Evolutionary conservation across 1,284 basidiomycete species (phyloP).

Genomic region (Cutaneotrichosporon curvatum): DNA sequence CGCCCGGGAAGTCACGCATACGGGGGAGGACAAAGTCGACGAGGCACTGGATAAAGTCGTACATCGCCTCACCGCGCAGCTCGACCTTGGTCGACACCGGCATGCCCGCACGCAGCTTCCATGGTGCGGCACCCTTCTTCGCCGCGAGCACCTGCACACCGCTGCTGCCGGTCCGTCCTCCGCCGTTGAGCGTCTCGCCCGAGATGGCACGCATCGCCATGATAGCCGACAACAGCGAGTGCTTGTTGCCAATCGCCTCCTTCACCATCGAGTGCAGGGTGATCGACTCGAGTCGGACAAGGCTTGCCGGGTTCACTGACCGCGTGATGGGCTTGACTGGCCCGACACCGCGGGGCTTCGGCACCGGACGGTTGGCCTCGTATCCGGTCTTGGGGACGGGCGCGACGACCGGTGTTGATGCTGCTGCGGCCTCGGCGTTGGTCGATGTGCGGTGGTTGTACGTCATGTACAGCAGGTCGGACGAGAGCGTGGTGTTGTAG

Average conservation of each 20-base stretch:
- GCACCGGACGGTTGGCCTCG: slow-evolving; percentile 42
- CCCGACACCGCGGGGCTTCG: slow-evolving; percentile 39
- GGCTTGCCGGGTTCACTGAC: slow-evolving; percentile 57
- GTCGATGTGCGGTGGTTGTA: slow-evolving; percentile 61
- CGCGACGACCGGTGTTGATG: slow-evolving; percentile 3
- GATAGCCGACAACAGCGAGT: slow-evolving; percentile 71
- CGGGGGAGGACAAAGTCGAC: slow-evolving; percentile 92
- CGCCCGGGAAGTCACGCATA: slow-evolving; percentile 79
- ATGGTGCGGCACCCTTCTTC: slow-evolving; percentile 73
- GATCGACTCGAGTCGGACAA: slow-evolving; percentile 73
- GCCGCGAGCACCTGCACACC: slow-evolving; percentile 78
- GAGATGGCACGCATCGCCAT: slow-evolving; percentile 83
- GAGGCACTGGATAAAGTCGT: slow-evolving; percentile 81
- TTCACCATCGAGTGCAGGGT: slow-evolving; percentile 78
- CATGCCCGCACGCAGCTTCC: slow-evolving; percentile 71
- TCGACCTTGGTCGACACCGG: slow-evolving; percentile 86
- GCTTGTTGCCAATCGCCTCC: slow-evolving; percentile 66
- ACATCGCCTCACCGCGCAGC: slow-evolving; percentile 82
- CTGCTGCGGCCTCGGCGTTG: slow-evolving; percentile 5
- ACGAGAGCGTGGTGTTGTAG: slow-evolving; percentile 73
- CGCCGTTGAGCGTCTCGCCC: slow-evolving; percentile 67
- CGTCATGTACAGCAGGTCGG: slow-evolving; percentile 91
- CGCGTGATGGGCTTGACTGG: slow-evolving; percentile 37
- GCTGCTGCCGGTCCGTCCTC: slow-evolving; percentile 58
- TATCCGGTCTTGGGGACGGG: slow-evolving; percentile 37